These are phyloP conservation scores for Wickerhamomyces hampshirensis DNA, from an alignment of 805 yeast genomes.

Conservation along the genomic window DNA sequence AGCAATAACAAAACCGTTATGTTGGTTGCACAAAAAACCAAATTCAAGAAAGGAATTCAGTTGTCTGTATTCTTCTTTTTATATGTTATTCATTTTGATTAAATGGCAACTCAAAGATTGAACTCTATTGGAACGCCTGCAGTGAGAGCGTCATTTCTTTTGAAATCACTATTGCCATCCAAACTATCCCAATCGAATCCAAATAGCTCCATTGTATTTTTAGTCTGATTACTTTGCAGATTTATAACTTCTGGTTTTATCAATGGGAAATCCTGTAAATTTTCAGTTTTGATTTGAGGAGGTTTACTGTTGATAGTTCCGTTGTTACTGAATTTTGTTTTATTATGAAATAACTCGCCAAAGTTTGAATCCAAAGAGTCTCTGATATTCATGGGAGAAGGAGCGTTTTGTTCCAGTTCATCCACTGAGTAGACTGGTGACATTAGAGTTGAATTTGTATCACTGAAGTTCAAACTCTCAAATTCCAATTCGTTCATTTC, in stretches of 20 bases:
- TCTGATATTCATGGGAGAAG: conserved; percentile 1
- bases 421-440: conserved; percentile 17
- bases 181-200: conserved; percentile 10
- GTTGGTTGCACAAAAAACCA: no score
- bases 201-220: conserved; percentile 4
- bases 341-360: conserved; percentile 5
- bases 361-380: conserved; percentile 5
- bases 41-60: no score
- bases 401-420: conserved; percentile 1
- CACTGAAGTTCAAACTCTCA: conserved; percentile 14
- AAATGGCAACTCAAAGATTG: not conserved
- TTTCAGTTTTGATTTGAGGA: not conserved
- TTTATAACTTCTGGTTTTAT: no score
- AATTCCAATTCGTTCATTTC: conserved; percentile 7
- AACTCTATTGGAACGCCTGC: not conserved
- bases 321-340: not conserved
- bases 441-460: conserved; percentile 15
- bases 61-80: no score
- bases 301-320: no score
- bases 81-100: no score
- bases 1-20: no score
- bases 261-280: no score
- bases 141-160: not conserved
- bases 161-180: not conserved
- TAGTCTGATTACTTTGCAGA: not conserved